Evolutionary conservation across 495 filamentous ascomycete genomes (phyloP).

Genomic region (Tuber melanosporum): DNA sequence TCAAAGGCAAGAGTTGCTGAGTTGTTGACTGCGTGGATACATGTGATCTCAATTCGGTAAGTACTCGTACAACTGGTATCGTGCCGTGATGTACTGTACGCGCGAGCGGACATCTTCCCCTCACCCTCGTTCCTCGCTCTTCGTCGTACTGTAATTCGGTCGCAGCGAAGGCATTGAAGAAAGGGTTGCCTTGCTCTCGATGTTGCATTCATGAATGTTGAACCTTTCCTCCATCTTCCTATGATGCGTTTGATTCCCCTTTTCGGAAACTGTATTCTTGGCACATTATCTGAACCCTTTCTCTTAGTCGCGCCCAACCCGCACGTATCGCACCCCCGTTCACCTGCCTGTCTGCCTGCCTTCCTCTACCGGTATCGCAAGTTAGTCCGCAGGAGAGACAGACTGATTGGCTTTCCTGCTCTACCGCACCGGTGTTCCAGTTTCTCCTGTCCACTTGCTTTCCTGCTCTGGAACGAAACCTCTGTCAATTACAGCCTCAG

Average conservation of each 20-base stretch:
- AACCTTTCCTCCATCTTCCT: neutral
- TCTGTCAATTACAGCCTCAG: neutral
- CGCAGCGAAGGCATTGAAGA: neutral
- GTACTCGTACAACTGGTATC: neutral
- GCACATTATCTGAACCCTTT: neutral
- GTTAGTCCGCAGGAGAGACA: neutral
- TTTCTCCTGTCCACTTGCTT: neutral
- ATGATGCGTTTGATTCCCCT: neutral
- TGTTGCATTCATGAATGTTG: neutral
- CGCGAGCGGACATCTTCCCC: neutral
- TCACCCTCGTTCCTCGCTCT: neutral
- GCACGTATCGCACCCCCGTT: neutral
- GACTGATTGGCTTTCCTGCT: neutral
- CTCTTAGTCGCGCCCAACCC: neutral
- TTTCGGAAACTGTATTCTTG: neutral
- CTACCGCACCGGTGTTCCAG: neutral
- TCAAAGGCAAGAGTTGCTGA: neutral
- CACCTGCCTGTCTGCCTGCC: neutral
- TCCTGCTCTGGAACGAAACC: neutral
- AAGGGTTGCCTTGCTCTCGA: neutral
- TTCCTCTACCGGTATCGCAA: neutral
- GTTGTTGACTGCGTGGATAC: neutral
- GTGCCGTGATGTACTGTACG: neutral
- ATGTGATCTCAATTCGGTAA: neutral
- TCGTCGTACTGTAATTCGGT: neutral